Percentiles rank a stretch among this genome's conserved stretches.
Conservation (phyloP, 345 rosid genomes). For the Xanthoceras sorbifolium region DNA sequence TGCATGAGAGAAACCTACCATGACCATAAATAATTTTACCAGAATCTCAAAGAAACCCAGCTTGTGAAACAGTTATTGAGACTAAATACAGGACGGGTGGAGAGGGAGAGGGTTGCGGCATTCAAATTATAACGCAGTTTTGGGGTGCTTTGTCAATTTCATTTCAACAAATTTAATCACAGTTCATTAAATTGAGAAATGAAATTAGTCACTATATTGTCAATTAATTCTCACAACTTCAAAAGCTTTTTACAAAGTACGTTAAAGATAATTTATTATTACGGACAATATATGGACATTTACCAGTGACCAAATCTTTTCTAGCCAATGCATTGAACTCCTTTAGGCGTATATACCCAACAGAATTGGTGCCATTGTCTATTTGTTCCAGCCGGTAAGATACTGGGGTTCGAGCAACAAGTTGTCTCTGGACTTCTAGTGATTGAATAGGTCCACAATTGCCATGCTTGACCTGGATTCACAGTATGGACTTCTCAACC, state of each 20-base stretch:
- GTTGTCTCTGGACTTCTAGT: conserved; percentile 76
- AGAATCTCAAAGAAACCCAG: conserved; percentile 9
- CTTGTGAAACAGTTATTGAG: not conserved
- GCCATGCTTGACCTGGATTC: conserved; percentile 83
- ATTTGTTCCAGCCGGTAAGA: conserved; percentile 78
- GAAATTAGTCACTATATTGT: not conserved
- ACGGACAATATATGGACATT: conserved; percentile 18
- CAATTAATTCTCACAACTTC: not conserved
- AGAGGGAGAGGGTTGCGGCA: not conserved
- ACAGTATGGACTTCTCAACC: not conserved
- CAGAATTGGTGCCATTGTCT: conserved; percentile 58
- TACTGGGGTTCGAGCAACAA: conserved; percentile 81
- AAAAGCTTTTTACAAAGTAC: not conserved
- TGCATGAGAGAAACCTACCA: not conserved
- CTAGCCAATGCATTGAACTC: conserved; percentile 95
- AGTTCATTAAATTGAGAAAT: not conserved
- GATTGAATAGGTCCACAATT: conserved; percentile 76
- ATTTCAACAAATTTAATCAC: not conserved
- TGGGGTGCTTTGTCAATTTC: not conserved
- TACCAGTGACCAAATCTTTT: conserved; percentile 91
- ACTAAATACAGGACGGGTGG: not conserved
- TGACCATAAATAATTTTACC: not conserved
- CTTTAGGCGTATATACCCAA: conserved; percentile 81
- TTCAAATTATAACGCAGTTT: not conserved
- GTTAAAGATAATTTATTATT: not conserved